Percentiles rank a stretch among this genome's conserved stretches.
phyloP scores from a whole-genome alignment of 768 basidiomycete species.

The Tricholomella constricta region DNA sequence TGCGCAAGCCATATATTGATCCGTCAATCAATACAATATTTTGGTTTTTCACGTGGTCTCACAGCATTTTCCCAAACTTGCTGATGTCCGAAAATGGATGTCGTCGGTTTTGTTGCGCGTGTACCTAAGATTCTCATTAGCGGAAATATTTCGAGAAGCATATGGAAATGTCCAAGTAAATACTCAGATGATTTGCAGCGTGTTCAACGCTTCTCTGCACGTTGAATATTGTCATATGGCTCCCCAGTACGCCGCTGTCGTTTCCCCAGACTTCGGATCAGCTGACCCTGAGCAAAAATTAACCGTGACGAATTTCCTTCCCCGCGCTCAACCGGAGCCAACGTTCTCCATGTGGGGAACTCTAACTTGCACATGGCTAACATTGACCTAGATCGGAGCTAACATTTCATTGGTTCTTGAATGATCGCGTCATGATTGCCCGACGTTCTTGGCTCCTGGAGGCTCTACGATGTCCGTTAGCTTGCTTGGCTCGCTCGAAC shows the following conservation, averaged over 20 bases:
- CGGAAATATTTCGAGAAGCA: not conserved
- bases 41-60: too few relatives aligned
- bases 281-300: not conserved
- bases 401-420: not conserved
- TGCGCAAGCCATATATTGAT: too few relatives aligned
- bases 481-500: not conserved
- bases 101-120: not conserved
- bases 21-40: too few relatives aligned
- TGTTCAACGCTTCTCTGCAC: not conserved
- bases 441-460: not conserved
- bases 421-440: not conserved
- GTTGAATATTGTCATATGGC: not conserved
- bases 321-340: not conserved
- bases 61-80: too few relatives aligned
- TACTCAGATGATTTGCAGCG: slow-evolving; percentile 1
- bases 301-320: not conserved
- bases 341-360: not conserved
- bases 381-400: not conserved
- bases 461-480: not conserved
- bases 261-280: too few relatives aligned
- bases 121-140: not conserved
- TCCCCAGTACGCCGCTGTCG: not conserved
- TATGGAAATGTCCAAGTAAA: not conserved
- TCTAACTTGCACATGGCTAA: not conserved
- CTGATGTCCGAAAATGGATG: too few relatives aligned